A percentile compares a stretch with the other conserved stretches of the same genome.
phyloP scores from a whole-genome alignment of 805 yeast species.

The Cyberlindnera amylophila region DNA sequence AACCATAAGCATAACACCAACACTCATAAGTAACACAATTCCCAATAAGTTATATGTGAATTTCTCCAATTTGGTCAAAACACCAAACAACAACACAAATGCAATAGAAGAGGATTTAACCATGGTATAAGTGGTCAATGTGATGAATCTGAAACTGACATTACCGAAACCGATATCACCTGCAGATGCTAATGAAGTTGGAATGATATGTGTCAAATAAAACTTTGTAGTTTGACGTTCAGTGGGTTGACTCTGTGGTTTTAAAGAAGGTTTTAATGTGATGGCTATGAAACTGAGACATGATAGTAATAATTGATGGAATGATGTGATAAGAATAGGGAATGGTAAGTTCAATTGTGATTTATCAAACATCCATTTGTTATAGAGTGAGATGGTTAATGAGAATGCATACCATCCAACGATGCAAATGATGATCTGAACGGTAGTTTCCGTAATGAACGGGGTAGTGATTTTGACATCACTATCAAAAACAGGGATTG shows the following conservation, averaged over 20 bases:
- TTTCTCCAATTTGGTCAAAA: slow-evolving; percentile 71
- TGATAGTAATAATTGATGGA: slow-evolving; percentile 78
- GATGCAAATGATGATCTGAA: slow-evolving; percentile 21
- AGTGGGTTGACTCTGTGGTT: slow-evolving; percentile 5
- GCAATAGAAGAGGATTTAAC: slow-evolving; percentile 84
- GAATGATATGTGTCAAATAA: slow-evolving; percentile 58
- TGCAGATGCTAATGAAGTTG: slow-evolving; percentile 84
- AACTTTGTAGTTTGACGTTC: slow-evolving; percentile 17
- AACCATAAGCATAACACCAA: slow-evolving; percentile 88
- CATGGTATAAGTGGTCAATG: slow-evolving; percentile 87
- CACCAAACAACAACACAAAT: slow-evolving; percentile 86
- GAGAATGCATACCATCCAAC: slow-evolving; percentile 71
- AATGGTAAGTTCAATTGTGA: slow-evolving; percentile 71
- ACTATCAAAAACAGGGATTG: background rate
- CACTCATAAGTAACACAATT: slow-evolving; percentile 75
- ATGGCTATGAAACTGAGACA: slow-evolving; percentile 34
- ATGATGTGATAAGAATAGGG: slow-evolving; percentile 80
- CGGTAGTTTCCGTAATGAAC: slow-evolving; percentile 12
- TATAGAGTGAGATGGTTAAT: slow-evolving; percentile 70
- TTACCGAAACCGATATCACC: slow-evolving; percentile 95
- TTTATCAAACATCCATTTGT: slow-evolving; percentile 94
- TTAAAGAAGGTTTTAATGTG: slow-evolving; percentile 16
- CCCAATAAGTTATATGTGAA: slow-evolving; percentile 63
- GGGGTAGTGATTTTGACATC: slow-evolving; percentile 4
- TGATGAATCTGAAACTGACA: slow-evolving; percentile 71